Evolutionary conservation across 345 rosid species (phyloP).

Genomic region (Camelina laxa): DNA sequence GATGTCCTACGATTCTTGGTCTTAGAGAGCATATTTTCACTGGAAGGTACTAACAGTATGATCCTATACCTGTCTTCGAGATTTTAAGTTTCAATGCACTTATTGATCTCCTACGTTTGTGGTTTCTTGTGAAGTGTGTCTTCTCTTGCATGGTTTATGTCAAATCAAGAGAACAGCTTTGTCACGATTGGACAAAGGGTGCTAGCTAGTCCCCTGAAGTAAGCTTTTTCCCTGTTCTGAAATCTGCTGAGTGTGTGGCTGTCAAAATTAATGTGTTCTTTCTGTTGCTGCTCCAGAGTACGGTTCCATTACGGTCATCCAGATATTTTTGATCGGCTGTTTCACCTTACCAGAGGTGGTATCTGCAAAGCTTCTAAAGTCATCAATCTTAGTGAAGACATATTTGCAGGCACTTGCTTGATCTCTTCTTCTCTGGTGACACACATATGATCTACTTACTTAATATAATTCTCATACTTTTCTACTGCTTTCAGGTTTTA

Average conservation of each 20-base stretch:
- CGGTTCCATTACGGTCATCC: slow-evolving; percentile 98
- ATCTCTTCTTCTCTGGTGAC: slow-evolving; percentile 13
- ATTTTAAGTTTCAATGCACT: slow-evolving; percentile 7
- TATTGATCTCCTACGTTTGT: slow-evolving; percentile 27
- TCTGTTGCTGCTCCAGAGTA: slow-evolving; percentile 55
- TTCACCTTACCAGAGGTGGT: slow-evolving; percentile 92
- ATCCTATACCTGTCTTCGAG: not conserved
- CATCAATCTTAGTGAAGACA: slow-evolving; percentile 90
- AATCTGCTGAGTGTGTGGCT: slow-evolving; percentile 8
- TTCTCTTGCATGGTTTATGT: slow-evolving; percentile 93
- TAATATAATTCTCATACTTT: slow-evolving; percentile 17
- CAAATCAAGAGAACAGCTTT: slow-evolving; percentile 85
- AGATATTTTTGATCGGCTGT: slow-evolving; percentile 86
- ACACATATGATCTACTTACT: not conserved
- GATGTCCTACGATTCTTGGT: slow-evolving; percentile 76
- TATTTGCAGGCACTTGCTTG: slow-evolving; percentile 60
- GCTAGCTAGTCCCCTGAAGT: slow-evolving; percentile 79
- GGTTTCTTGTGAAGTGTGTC: slow-evolving; percentile 63
- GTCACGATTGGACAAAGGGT: slow-evolving; percentile 83
- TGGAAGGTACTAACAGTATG: slow-evolving; percentile 59
- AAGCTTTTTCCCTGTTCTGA: slow-evolving; percentile 34
- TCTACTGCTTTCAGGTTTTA: slow-evolving; percentile 61
- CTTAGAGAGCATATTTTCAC: slow-evolving; percentile 87
- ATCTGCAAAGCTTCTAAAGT: slow-evolving; percentile 89
- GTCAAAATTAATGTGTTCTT: slow-evolving; percentile 22